Percentiles rank a stretch among this genome's conserved stretches.
Evolutionary conservation across 495 filamentous ascomycete genomes (phyloP).

Genomic region (Talaromyces nanjingensis): DNA sequence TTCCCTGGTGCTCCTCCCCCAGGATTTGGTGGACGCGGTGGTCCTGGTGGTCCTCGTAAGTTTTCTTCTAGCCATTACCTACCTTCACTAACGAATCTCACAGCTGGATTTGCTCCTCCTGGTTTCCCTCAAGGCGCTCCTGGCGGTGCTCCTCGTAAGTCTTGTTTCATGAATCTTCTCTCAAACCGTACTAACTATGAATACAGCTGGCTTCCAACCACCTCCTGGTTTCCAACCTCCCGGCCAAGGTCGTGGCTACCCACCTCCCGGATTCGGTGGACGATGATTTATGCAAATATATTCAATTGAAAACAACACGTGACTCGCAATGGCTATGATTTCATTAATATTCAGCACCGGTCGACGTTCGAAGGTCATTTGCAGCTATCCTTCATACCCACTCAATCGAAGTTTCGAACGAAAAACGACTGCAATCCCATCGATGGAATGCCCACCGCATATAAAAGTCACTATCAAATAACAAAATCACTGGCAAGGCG

Average conservation of each 20-base stretch:
- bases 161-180: background rate
- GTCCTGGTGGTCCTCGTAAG: conserved; percentile 57
- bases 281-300: conserved; percentile 39
- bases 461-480: background rate
- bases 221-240: conserved; percentile 63
- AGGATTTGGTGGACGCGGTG: conserved; percentile 72
- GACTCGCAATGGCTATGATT: background rate
- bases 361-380: background rate
- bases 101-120: conserved; percentile 53
- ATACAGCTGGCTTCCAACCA: conserved; percentile 56
- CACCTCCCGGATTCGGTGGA: conserved; percentile 70
- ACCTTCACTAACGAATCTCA: too few relatives aligned
- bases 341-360: background rate
- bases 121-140: conserved; percentile 49
- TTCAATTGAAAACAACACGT: background rate
- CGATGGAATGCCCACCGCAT: background rate
- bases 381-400: background rate
- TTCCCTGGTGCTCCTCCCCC: conserved; percentile 64
- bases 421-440: too few relatives aligned
- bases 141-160: conserved; percentile 50
- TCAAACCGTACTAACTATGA: conserved; percentile 11
- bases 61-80: too few relatives aligned
- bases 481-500: conserved; percentile 30
- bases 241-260: conserved; percentile 61
- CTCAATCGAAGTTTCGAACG: too few relatives aligned